Evolutionary conservation across 23 red algal species (phyloP).

Genomic region (Cyanidium caldarium): DNA sequence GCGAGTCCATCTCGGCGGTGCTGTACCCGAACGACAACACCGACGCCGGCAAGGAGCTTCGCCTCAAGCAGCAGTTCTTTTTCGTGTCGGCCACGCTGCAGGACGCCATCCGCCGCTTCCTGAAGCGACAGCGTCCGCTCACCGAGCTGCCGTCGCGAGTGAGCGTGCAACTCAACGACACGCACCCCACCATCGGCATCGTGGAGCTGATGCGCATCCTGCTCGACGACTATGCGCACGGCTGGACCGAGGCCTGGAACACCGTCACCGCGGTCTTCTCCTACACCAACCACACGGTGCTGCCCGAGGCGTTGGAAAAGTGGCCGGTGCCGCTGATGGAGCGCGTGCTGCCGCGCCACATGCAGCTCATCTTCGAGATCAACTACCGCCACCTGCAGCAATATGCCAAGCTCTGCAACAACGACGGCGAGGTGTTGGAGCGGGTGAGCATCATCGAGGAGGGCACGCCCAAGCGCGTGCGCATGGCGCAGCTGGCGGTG

Average conservation of each 20-base stretch:
- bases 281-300: conserved; percentile 99
- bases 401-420: conserved; percentile 53
- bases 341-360: conserved; percentile 88
- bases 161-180: conserved; percentile 94
- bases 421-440: conserved; percentile 74
- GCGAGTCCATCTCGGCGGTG: conserved; percentile 81
- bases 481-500: conserved; percentile 97
- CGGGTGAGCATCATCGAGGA: conserved; percentile 96
- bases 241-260: conserved; percentile 81
- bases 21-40: conserved; percentile 99
- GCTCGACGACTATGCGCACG: conserved; percentile 64
- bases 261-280: conserved; percentile 85
- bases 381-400: conserved; percentile 71
- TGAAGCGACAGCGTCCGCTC: conserved; percentile 64
- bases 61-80: conserved; percentile 98
- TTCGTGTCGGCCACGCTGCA: conserved; percentile 97
- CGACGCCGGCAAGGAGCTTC: conserved; percentile 94
- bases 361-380: conserved; percentile 99
- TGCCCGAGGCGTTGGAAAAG: conserved; percentile 98
- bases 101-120: conserved; percentile 75
- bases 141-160: conserved; percentile 74
- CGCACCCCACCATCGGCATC: conserved; percentile 92
- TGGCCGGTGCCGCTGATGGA: conserved; percentile 95
- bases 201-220: conserved; percentile 90
- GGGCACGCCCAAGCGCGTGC: conserved; percentile 88